Conservation (phyloP, 2,329 filamentous ascomycete genomes). For the Knufia fluminis region DNA sequence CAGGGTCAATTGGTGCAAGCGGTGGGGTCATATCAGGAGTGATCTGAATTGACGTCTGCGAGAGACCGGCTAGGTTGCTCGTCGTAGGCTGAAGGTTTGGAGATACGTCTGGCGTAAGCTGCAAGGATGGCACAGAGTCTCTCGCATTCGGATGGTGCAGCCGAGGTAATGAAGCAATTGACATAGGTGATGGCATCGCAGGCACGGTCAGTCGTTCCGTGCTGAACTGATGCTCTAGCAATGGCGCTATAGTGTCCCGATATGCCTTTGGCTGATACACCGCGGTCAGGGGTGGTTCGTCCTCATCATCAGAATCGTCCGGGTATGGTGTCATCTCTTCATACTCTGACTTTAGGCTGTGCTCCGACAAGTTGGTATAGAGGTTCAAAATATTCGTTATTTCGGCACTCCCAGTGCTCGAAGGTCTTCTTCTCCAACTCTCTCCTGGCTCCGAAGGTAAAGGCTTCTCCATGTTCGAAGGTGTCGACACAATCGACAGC, state of each 20-base stretch:
- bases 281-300: conserved; percentile 8
- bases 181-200: not conserved
- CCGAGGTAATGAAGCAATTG: conserved; percentile 5
- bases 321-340: conserved; percentile 1
- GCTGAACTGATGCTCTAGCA: conserved; percentile 7
- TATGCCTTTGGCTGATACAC: conserved; percentile 20
- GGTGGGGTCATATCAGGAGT: conserved; percentile 1
- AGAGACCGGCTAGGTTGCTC: not conserved
- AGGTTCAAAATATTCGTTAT: conserved; percentile 21
- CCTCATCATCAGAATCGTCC: conserved; percentile 15
- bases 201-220: not conserved
- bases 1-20: not conserved
- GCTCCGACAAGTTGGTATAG: conserved; percentile 12
- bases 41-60: conserved; percentile 6
- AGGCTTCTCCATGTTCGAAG: conserved; percentile 18
- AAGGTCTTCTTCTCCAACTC: conserved; percentile 12
- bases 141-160: conserved; percentile 2
- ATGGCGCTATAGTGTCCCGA: conserved; percentile 18
- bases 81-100: not conserved
- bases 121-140: not conserved
- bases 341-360: conserved; percentile 1
- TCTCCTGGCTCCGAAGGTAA: conserved; percentile 17
- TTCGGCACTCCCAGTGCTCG: conserved; percentile 20
- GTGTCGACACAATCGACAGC: conserved; percentile 12
- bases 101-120: not conserved